These are phyloP conservation scores for Alternaria tenuissima DNA, from an alignment of 2,329 filamentous ascomycete species.

Conservation along the genomic window DNA sequence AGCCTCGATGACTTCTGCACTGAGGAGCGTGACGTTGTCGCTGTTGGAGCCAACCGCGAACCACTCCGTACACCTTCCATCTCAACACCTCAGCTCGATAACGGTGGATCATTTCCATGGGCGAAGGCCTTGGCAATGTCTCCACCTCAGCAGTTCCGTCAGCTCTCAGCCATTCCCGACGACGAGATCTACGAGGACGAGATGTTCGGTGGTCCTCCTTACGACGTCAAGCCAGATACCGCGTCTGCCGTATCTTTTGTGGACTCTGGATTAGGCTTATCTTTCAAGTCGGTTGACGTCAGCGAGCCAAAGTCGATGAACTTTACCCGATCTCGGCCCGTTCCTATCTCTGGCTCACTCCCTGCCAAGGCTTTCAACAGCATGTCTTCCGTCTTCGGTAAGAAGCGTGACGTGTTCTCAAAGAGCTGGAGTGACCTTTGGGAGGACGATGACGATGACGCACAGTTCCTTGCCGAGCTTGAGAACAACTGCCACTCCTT, in stretches of 20 bases:
- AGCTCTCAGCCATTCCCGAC: constrained; percentile 85
- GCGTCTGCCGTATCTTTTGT: constrained; percentile 85
- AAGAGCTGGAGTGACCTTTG: constrained; percentile 99
- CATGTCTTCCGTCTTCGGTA: constrained; percentile 81
- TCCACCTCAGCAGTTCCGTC: constrained; percentile 74
- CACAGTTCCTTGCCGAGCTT: constrained; percentile 62
- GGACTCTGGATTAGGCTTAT: constrained; percentile 81
- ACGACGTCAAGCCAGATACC: constrained; percentile 76
- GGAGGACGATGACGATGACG: constrained; percentile 92
- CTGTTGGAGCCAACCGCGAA: constrained; percentile 87
- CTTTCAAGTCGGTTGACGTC: constrained; percentile 72
- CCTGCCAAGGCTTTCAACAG: constrained; percentile 71
- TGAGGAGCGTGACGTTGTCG: constrained; percentile 76
- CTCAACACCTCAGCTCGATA: constrained; percentile 82
- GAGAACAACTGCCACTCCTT: constrained; percentile 65
- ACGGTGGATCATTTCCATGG: constrained; percentile 88
- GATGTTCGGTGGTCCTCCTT: constrained; percentile 83
- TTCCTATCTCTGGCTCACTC: constrained; percentile 82
- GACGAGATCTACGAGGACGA: constrained; percentile 84
- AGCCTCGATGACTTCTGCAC: constrained; percentile 92
- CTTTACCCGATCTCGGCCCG: constrained; percentile 70
- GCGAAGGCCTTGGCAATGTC: constrained; percentile 85
- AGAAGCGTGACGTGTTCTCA: constrained; percentile 79
- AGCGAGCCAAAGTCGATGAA: constrained; percentile 57
- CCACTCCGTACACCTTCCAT: constrained; percentile 95